Base-by-base conservation (phyloP, 768 basidiomycete species). In the Termitomyces sp. region DNA sequence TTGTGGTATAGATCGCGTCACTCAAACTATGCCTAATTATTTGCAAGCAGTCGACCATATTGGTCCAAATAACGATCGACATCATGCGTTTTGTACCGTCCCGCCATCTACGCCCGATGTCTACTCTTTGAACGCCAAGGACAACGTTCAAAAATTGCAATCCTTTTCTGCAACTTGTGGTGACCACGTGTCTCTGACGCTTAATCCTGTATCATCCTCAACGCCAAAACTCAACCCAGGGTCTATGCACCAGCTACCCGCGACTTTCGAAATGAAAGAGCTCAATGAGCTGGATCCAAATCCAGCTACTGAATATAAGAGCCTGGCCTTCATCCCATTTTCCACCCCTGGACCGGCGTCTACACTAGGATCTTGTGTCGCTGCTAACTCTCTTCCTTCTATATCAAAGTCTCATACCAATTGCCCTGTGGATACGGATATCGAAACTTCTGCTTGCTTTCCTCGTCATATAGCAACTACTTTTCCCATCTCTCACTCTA, bases 311-410 rank as follows among this genome's bases (percentile, higher is more conserved):
- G 52, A 36, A 12, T 33, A 46, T 8, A 52, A 55, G 42, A 41
- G 36, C 36, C 37, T 57, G 5, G 58, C 46, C 18, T 61, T 63
- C 24, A 49, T 58, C 26, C 60, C 64, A 1, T 69, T 65, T 39
- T 65, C 65, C 20, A 62, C 49, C 26, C 67, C 68, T 51, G 68
- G 64, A 13, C 60, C 62, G 16, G 60, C 29, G 5, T 63, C 60
- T 3, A 46, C 45, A n/a, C 4, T 58, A 20, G 54, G 22, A 39
- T 34, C 34, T 13, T 37, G 26, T 47, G 9, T 13, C 10, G 18
- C 12, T 37, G 28, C 26, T 12, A 26, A 28, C n/a, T 9, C 36
- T 24, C 18, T 39, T 12, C 7, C 24, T 39, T 18, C 36, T 12
- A 51, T 24, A 28, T n/a, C 5, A 7, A 10, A 39, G n/a, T 39